Conservation (phyloP, 2,329 filamentous ascomycete genomes). For the Periconia digitata region DNA sequence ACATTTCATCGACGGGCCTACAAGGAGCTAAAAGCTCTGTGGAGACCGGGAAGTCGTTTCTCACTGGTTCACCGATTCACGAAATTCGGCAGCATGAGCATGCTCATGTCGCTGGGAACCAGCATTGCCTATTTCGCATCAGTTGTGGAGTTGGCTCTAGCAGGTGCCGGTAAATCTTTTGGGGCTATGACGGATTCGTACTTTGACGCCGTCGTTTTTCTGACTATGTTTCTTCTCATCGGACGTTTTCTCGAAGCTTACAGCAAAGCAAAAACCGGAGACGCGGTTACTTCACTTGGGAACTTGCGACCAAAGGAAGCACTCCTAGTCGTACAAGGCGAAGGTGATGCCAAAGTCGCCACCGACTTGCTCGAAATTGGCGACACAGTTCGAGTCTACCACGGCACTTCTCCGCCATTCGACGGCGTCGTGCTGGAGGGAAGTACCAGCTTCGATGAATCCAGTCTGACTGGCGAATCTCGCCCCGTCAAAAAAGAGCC, state of each 20-base stretch:
- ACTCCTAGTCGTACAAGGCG: constrained; percentile 60
- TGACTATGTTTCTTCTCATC: constrained; percentile 82
- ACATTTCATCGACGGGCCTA: constrained; percentile 78
- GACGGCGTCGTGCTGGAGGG: constrained; percentile 66
- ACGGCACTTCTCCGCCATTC: constrained; percentile 81
- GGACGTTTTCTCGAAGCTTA: constrained; percentile 80
- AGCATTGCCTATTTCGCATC: constrained; percentile 86
- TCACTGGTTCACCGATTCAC: constrained; percentile 77
- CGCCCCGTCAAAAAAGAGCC: constrained; percentile 63
- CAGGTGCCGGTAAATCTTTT: constrained; percentile 44
- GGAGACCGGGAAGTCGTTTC: constrained; percentile 73
- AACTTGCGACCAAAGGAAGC: constrained; percentile 78
- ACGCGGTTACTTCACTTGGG: constrained; percentile 78
- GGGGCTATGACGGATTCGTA: constrained; percentile 56
- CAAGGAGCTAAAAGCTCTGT: constrained; percentile 77
- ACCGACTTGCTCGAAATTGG: constrained; percentile 66
- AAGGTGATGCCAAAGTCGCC: constrained; percentile 50
- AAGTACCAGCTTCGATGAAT: constrained; percentile 79
- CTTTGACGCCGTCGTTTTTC: constrained; percentile 90
- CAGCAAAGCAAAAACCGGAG: constrained; percentile 86
- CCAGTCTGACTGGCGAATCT: constrained; percentile 82
- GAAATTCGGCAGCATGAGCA: constrained; percentile 96
- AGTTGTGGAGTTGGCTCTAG: constrained; percentile 70
- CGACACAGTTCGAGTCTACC: constrained; percentile 66
- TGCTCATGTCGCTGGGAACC: constrained; percentile 86